Conservation (phyloP, 306 rosid genomes). For the Corylus avellana region DNA sequence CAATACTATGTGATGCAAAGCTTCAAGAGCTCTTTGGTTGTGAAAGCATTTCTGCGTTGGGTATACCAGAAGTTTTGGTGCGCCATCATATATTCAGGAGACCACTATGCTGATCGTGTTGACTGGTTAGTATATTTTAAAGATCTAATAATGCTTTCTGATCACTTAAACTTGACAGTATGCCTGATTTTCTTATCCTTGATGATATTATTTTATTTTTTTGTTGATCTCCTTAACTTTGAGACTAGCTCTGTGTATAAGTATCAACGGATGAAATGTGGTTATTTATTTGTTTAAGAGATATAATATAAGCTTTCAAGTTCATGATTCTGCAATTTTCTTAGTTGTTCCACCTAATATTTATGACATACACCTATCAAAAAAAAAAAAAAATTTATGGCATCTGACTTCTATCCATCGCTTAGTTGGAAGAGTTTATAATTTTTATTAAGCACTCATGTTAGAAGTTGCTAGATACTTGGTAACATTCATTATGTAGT, state of each 20-base stretch:
- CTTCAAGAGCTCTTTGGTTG: slow-evolving; percentile 81
- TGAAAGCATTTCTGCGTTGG: slow-evolving; percentile 71
- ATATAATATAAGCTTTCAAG: background rate
- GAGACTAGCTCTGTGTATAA: background rate
- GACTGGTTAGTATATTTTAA: slow-evolving; percentile 46
- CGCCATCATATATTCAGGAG: slow-evolving; percentile 72
- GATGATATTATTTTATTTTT: background rate
- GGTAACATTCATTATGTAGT: background rate
- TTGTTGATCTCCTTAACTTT: background rate
- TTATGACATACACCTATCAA: too few relatives aligned
- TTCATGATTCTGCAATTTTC: background rate
- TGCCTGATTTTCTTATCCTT: background rate
- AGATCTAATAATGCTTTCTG: slow-evolving; percentile 11
- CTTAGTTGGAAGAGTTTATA: background rate
- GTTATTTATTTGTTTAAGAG: background rate
- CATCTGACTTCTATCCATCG: background rate
- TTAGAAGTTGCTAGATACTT: background rate
- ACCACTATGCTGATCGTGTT: slow-evolving; percentile 51
- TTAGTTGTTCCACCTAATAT: background rate
- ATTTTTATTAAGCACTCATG: background rate
- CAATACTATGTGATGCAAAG: slow-evolving; percentile 67
- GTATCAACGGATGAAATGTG: too few relatives aligned
- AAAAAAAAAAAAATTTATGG: background rate
- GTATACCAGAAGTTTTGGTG: slow-evolving; percentile 72
- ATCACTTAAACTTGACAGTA: background rate